phyloP scores from a whole-genome alignment of 2,329 filamentous ascomycete species.

The Xylaria sp. region DNA sequence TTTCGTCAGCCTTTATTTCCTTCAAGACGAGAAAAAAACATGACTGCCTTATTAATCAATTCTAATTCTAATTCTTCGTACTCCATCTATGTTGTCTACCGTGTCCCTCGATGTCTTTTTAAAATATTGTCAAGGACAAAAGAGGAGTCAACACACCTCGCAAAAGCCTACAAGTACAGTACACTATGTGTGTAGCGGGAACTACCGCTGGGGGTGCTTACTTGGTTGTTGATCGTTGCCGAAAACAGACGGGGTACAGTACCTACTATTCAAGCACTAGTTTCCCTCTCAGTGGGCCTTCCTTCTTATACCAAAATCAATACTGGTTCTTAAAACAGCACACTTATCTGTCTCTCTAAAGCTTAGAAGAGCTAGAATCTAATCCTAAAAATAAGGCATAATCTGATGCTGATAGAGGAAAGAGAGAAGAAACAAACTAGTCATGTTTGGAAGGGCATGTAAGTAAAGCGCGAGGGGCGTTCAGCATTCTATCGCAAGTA shows the following conservation, averaged over 20 bases:
- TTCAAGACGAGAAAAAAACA: not conserved
- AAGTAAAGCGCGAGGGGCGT: not conserved
- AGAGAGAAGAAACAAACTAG: not conserved
- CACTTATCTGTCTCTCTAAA: not conserved
- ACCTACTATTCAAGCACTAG: too few species aligned
- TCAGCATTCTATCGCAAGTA: not conserved
- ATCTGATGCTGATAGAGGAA: not conserved
- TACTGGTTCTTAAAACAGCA: too few species aligned
- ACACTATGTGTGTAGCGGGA: too few species aligned
- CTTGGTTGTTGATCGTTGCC: too few species aligned
- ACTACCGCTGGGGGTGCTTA: too few species aligned
- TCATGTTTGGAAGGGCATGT: not conserved
- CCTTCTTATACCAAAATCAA: too few species aligned
- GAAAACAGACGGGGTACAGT: too few species aligned
- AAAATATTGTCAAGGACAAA: not conserved
- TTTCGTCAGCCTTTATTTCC: not conserved
- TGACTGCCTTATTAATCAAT: too few species aligned
- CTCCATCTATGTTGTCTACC: not conserved
- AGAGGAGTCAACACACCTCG: too few species aligned
- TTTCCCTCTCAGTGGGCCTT: too few species aligned
- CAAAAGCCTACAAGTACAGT: too few species aligned
- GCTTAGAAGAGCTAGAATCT: not conserved
- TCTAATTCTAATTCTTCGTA: too few species aligned
- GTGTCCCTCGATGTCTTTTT: not conserved
- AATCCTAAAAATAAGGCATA: not conserved